Base-by-base conservation (phyloP, 1,139 yeast species). In the Pichia sp. region DNA sequence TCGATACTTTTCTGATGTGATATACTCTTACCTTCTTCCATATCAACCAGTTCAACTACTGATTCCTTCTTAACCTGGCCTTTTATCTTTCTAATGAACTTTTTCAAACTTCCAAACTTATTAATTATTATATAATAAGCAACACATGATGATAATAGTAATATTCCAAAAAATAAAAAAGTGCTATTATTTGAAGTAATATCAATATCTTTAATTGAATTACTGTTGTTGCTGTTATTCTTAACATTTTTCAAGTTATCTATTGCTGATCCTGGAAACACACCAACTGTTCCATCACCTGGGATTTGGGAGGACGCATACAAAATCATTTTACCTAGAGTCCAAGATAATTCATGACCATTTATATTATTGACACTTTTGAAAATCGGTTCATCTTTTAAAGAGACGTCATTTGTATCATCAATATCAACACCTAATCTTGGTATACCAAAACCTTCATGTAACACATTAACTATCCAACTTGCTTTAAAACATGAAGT, bases 401-500 rank as follows among this genome's bases (percentile, higher is more conserved):
- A 55, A 53, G 42, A 62, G 49, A 49, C 51, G 7, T 51, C 50
- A 22, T 51, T 51, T 3, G 63, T 62, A 0, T 72, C 60, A 39
- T 79, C 84, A 38, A 79, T 60, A 40, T 79, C 84, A 39, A 79
- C 53, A 9, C 77, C 85, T 13, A 79, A 66, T 51, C 88, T 63
- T 1, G 95, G 94, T 37, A 85, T 67, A 39, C 77, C 83, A 61
- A 84, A 85, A 0, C 95, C 95, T 57, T 85, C 94, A 58, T 85
- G 94, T 39, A 85, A 67, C 16, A 85, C 71, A 61, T 82, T 84
- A 36, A 84, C 71, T 2, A 85, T 85, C 95, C 95, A 85, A 56
- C 82, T 79, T 9, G 92, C 90, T 58, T 85, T 85, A 66, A 85
- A 85, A 63, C 95, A 85, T 2, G 90, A 83, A 59, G 80, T 84